Evolutionary conservation across 2,329 filamentous ascomycete species (phyloP), one percentile per base, ranked within the genome.

Genomic region (Grosmannia huntii): DNA sequence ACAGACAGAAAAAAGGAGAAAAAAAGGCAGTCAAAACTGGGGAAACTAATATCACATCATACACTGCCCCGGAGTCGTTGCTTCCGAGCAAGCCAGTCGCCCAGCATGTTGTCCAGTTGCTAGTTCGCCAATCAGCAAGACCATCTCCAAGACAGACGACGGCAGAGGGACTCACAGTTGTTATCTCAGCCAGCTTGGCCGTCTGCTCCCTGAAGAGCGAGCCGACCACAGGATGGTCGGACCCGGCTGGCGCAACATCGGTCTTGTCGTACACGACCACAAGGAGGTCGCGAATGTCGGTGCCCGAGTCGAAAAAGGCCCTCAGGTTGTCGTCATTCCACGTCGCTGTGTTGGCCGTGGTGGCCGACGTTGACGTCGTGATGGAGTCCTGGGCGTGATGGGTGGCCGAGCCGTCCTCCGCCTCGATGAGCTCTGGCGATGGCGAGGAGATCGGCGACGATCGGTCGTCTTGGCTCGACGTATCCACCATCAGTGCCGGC

Each of bases 211-310:
- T 84, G 74, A 95, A 97, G 57, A 97, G 74, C 25, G 84, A 82
- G 16, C 83, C 83, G 55, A 87, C 89, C 51, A 95, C 78, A 0
- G 92, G 92, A 69, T 97, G 91, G 59, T 96, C 89, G n/a, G 82
- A 80, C 1, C 86, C 83, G 9, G 86, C 88, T 21, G 90, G 87
- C 49, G 84, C 80, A 19, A 95, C 84, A 60, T 91, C 88, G 16
- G 84, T 87, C 69, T 91, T 96, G 72, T 97, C 91, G 68, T 96
- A 91, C 31, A 99, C 90, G 61, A 99, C 87, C 44, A 91, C 81
- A 56, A 97, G 79, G 68, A 97, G 81, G 68, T 99, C 92, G 55
- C 89, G 83, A 64, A 99, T 90, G 62, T 96, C 90, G 38, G 85
- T 85, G 61, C 89, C 84, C 64, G 94, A 90, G 64, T 97, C 92